Conservation (phyloP, 148 eudicot genomes). For the Camellia lanceoleosa region DNA sequence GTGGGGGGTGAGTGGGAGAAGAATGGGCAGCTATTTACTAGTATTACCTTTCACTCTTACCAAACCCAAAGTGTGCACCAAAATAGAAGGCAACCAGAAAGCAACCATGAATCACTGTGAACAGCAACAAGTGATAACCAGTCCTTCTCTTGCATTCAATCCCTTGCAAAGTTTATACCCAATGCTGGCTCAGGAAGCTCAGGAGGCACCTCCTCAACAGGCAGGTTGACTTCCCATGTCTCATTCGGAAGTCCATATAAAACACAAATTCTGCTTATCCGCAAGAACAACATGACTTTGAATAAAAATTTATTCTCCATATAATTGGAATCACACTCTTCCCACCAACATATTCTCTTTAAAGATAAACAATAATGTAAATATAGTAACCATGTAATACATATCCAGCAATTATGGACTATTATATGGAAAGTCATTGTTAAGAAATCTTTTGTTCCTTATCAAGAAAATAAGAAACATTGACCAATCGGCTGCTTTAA, state of each 20-base stretch:
- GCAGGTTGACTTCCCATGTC: conserved; percentile 79
- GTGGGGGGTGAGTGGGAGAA: neutral
- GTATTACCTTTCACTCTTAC: conserved; percentile 63
- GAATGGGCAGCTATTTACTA: neutral
- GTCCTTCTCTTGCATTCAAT: conserved; percentile 82
- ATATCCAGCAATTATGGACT: neutral
- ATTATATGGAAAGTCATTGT: neutral
- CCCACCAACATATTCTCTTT: neutral
- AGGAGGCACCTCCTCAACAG: conserved; percentile 88
- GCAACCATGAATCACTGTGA: conserved; percentile 88
- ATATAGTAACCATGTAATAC: too few species aligned
- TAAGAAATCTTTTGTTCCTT: neutral
- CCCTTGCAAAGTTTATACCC: conserved; percentile 84
- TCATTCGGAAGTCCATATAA: conserved; percentile 70
- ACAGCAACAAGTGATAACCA: conserved; percentile 86
- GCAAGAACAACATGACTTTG: conserved; percentile 16
- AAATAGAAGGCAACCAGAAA: conserved; percentile 82
- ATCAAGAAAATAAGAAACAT: neutral
- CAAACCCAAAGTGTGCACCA: conserved; percentile 81
- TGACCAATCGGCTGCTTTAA: neutral
- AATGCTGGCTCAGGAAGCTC: conserved; percentile 89
- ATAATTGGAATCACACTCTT: neutral
- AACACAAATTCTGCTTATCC: conserved; percentile 80
- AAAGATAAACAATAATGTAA: neutral
- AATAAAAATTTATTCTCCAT: neutral